Conservation (phyloP, 805 yeast genomes). For the Brettanomyces bruxellensis region DNA sequence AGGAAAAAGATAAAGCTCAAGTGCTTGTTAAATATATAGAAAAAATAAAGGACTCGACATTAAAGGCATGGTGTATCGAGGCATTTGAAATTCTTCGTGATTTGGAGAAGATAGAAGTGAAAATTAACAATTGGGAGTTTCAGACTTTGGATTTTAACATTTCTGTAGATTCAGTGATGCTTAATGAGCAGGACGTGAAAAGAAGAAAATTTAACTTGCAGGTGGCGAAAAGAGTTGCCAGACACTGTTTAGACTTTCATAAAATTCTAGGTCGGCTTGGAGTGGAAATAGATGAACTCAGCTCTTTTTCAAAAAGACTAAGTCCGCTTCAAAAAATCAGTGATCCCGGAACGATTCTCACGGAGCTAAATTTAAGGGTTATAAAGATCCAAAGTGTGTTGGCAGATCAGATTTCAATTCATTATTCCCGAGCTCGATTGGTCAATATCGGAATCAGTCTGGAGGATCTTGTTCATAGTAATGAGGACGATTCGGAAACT, state of each 20-base stretch:
- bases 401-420: constrained; percentile 43
- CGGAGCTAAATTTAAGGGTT: constrained; percentile 34
- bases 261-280: constrained; percentile 32
- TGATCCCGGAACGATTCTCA: constrained; percentile 43
- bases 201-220: constrained; percentile 42
- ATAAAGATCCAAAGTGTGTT: constrained; percentile 43
- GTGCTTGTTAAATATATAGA: constrained; percentile 33
- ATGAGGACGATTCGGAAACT: constrained; percentile 4
- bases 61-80: constrained; percentile 39
- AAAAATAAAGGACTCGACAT: constrained; percentile 33
- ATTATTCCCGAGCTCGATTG: constrained; percentile 58
- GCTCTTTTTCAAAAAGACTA: constrained; percentile 31
- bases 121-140: constrained; percentile 46
- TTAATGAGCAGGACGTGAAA: constrained; percentile 3
- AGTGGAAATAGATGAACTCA: constrained; percentile 37
- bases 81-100: constrained; percentile 39
- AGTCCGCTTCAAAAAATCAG: constrained; percentile 39
- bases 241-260: constrained; percentile 40
- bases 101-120: constrained; percentile 39
- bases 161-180: constrained; percentile 10
- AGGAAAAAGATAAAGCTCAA: constrained; percentile 30
- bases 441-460: constrained; percentile 58
- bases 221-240: constrained; percentile 45
- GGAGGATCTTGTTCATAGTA: constrained; percentile 29
- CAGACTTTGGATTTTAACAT: constrained; percentile 41